Base-by-base conservation (phyloP, 2,329 filamentous ascomycete genomes). In the Emydomyces testavorans region DNA sequence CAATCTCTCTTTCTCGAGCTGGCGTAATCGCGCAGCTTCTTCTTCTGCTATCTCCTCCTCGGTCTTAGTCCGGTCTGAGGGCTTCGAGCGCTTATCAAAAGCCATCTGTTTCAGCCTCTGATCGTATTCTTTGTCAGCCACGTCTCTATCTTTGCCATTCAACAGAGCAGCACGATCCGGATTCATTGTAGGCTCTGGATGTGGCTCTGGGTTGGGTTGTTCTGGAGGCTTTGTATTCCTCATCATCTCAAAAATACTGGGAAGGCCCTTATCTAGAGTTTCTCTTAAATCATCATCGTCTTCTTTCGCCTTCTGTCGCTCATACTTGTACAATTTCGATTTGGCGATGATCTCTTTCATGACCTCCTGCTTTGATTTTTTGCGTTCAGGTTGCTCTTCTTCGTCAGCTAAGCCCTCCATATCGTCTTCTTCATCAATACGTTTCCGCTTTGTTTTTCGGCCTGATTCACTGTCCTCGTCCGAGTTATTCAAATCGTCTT, bases 321-420 rank as follows among this genome's bases (percentile, higher is more conserved):
- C 89, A 61, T 90, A 89, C 68, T 94, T 96, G 75, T 95, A 78
- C 53, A 85, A 74, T 63, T 98, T 98, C 1, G 90, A 96, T 67
- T 98, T 98, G 52, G 89, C 86, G 56, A 98, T 95, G 52, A 98
- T 76, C 65, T 98, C 93, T 60, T 94, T 84, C 86, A 96, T 95
- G 42, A 98, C 85, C 65, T 98, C 92, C 46, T 92, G 85, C 68
- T 95, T 96, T 2, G 82, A 82, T 71, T 95, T 98, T 66, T 94
- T 95, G 50, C 83, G 77, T 58, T 90, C 83, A 0, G 87, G 88
- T 53, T 81, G 70, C 29, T 73, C 72, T 4, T 72, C 71, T 3
- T 67, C 72, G 2, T 71, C 53, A 2, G 62, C 60, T 13, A 43
- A 48, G 1, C 61, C 58, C 6, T 60, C 61, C 53, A 62, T 60